Percentiles rank a stretch among this genome's conserved stretches.
Conservation (phyloP, 208 protist species). For the Trypanosoma cruzi region DNA sequence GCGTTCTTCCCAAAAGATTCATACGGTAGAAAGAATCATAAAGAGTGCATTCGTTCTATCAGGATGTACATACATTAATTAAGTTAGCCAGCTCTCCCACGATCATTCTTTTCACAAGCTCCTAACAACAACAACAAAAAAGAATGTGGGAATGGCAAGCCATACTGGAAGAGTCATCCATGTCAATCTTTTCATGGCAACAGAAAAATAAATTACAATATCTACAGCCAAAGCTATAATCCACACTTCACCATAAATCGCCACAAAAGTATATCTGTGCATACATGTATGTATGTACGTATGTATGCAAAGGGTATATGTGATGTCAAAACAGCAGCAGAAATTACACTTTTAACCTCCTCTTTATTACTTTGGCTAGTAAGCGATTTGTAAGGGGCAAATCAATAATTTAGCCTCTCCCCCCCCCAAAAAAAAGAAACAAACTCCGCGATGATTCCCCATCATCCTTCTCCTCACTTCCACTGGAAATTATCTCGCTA, state of each 20-base stretch:
- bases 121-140: too few relatives aligned
- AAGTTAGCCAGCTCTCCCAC: too few relatives aligned
- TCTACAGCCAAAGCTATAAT: neutral
- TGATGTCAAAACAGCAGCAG: neutral
- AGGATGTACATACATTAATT: too few relatives aligned
- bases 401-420: neutral
- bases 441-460: too few relatives aligned
- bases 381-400: neutral
- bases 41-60: too few relatives aligned
- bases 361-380: neutral
- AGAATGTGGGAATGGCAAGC: neutral
- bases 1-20: too few relatives aligned
- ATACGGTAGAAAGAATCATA: too few relatives aligned
- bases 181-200: neutral
- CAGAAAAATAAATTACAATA: neutral
- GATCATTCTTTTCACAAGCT: too few relatives aligned
- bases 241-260: neutral
- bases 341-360: neutral
- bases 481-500: neutral
- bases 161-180: neutral
- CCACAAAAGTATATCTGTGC: too few relatives aligned
- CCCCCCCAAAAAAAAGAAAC: too few relatives aligned
- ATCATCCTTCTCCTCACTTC: neutral
- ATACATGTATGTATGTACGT: slow-evolving; percentile 12
- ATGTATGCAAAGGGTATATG: neutral